Conservation (phyloP, 495 filamentous ascomycete genomes). For the Bryoglossum gracile region DNA sequence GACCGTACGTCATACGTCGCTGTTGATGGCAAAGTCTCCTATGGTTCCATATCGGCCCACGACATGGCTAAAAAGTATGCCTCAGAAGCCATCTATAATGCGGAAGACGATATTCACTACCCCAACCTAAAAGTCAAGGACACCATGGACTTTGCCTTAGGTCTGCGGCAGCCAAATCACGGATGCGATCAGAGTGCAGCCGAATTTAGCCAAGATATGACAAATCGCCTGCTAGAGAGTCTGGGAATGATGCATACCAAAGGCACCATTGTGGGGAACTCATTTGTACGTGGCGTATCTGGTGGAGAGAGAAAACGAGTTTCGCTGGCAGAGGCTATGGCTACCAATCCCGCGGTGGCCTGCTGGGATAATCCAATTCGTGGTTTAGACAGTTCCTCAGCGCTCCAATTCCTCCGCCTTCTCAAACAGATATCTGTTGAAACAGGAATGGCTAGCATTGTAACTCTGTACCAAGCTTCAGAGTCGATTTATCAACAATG, state of each 20-base stretch:
- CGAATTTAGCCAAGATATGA: slow-evolving; percentile 63
- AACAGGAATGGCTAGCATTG: slow-evolving; percentile 55
- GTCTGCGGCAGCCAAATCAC: slow-evolving; percentile 73
- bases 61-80: slow-evolving; percentile 63
- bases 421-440: slow-evolving; percentile 61
- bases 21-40: slow-evolving; percentile 65
- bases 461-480: slow-evolving; percentile 78
- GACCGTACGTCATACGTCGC: slow-evolving; percentile 56
- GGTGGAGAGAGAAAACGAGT: slow-evolving; percentile 70
- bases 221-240: slow-evolving; percentile 56
- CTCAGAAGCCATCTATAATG: slow-evolving; percentile 78
- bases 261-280: slow-evolving; percentile 53
- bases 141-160: slow-evolving; percentile 75
- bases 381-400: slow-evolving; percentile 73
- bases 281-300: slow-evolving; percentile 58
- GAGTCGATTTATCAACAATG: slow-evolving; percentile 74
- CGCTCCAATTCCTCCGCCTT: slow-evolving; percentile 68
- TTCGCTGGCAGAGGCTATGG: slow-evolving; percentile 61
- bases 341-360: slow-evolving; percentile 56
- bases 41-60: slow-evolving; percentile 66
- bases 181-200: too few relatives aligned
- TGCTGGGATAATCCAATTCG: slow-evolving; percentile 75
- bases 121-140: slow-evolving; percentile 65
- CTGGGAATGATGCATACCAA: slow-evolving; percentile 64
- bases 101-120: slow-evolving; percentile 76